Conservation (phyloP, 805 yeast genomes). For the Ogataea parapolymorpha region DNA sequence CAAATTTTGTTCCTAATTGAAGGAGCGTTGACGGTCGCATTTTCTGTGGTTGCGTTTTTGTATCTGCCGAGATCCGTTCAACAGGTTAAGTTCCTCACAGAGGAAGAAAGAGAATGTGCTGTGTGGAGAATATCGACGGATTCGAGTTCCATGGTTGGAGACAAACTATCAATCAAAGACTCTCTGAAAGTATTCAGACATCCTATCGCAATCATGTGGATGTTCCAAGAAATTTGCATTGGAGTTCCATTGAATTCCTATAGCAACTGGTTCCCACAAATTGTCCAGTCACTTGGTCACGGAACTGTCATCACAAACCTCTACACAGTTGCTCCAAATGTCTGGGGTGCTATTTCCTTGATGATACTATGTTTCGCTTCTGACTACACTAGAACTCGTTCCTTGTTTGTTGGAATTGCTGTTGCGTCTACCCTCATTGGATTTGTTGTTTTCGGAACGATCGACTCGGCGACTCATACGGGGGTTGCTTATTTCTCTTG, state of each 20-base stretch:
- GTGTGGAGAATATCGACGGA: conserved; percentile 40
- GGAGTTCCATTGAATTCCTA: conserved; percentile 50
- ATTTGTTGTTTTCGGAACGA: conserved; percentile 43
- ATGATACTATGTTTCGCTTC: conserved; percentile 39
- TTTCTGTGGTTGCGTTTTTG: conserved; percentile 33
- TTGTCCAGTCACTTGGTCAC: conserved; percentile 36
- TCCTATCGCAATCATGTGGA: conserved; percentile 44
- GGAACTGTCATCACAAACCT: conserved; percentile 40
- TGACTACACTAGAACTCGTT: conserved; percentile 38
- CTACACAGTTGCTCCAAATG: conserved; percentile 47
- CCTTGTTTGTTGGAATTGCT: conserved; percentile 37
- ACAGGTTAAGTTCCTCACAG: conserved; percentile 36
- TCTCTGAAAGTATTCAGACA: conserved; percentile 36
- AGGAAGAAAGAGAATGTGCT: conserved; percentile 40
- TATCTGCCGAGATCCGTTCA: conserved; percentile 38
- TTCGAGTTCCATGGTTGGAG: conserved; percentile 18
- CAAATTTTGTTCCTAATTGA: conserved; percentile 45
- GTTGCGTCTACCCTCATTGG: conserved; percentile 42
- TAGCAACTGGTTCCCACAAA: conserved; percentile 49
- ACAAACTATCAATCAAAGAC: conserved; percentile 1
- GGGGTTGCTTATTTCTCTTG: conserved; percentile 23
- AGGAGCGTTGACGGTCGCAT: conserved; percentile 38
- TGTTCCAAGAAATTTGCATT: conserved; percentile 40
- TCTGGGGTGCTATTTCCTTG: conserved; percentile 43
- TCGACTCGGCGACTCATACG: conserved; percentile 37